Conservation (phyloP, 169 alveolate species). For the Plasmodium gonderi region DNA sequence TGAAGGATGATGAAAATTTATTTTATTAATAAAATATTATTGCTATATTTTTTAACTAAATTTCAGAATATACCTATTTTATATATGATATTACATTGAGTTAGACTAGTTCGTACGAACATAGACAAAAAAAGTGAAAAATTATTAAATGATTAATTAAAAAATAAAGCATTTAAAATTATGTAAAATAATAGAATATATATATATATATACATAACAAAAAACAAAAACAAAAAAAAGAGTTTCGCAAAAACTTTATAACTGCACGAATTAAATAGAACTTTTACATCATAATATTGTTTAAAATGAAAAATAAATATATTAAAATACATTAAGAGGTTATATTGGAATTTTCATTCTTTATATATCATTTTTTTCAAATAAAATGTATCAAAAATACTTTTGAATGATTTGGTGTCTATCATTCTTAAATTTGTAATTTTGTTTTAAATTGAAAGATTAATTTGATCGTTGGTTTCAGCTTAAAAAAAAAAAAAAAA, state of each 20-base stretch:
- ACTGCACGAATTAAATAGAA: not conserved
- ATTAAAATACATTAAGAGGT: not conserved
- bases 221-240: not conserved
- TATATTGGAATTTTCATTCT: not conserved
- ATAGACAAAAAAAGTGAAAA: not conserved
- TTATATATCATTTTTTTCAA: not conserved
- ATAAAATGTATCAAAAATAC: not conserved
- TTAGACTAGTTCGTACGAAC: not conserved
- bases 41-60: conserved; percentile 9
- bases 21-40: not conserved
- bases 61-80: not conserved
- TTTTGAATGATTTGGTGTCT: not conserved
- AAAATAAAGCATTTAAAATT: not conserved
- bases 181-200: not conserved
- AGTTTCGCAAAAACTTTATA: not conserved
- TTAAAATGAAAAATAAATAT: not conserved
- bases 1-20: not conserved
- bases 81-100: not conserved
- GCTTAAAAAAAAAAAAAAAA: not conserved
- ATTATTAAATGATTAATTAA: not conserved
- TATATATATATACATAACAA: not conserved
- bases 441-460: not conserved
- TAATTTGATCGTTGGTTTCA: not conserved
- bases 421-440: not conserved
- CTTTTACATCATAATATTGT: not conserved